Evolutionary conservation across 1,284 basidiomycete species (phyloP).

Genomic region (Ganoderma leucocontextum): DNA sequence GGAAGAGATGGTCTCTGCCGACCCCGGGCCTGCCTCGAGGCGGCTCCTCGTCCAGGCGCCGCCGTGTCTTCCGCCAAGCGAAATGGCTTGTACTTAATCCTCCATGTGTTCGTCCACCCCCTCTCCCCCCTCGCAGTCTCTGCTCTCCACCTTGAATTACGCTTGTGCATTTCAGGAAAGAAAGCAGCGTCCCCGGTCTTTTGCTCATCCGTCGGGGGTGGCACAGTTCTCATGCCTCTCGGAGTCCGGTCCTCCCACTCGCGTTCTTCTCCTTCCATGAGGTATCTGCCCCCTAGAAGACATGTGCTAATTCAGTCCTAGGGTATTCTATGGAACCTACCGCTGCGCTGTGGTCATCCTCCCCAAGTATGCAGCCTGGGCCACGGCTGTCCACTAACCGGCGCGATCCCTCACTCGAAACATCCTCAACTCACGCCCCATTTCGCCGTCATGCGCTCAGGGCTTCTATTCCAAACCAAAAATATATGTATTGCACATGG

Average conservation of each 20-base stretch:
- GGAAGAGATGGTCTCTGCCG: slow-evolving; percentile 24
- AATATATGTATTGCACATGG: slow-evolving; percentile 1
- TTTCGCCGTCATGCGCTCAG: slow-evolving; percentile 7
- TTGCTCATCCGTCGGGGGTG: background rate
- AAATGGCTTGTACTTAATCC: slow-evolving; percentile 16
- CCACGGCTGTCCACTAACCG: slow-evolving; percentile 17
- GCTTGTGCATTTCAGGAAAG: no score
- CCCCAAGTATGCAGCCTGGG: slow-evolving; percentile 11
- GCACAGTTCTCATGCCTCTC: slow-evolving; percentile 20
- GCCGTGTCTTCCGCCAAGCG: slow-evolving; percentile 18
- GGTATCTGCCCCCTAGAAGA: slow-evolving; percentile 14
- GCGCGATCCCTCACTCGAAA: slow-evolving; percentile 20
- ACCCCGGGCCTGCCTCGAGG: slow-evolving; percentile 28
- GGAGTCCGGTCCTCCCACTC: slow-evolving; percentile 25
- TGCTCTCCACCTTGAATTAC: background rate
- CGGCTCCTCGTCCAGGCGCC: slow-evolving; percentile 16
- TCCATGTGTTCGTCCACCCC: slow-evolving; percentile 3
- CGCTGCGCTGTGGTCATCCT: slow-evolving; percentile 29
- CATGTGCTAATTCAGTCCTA: slow-evolving; percentile 20
- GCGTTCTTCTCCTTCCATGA: slow-evolving; percentile 17
- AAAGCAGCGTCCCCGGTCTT: background rate
- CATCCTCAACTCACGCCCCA: slow-evolving; percentile 18
- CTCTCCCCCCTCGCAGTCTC: slow-evolving; percentile 1
- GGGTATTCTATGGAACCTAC: slow-evolving; percentile 16
- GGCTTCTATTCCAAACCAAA: background rate